Base-by-base conservation (phyloP, 495 filamentous ascomycete species). In the Daldinia childiae region DNA sequence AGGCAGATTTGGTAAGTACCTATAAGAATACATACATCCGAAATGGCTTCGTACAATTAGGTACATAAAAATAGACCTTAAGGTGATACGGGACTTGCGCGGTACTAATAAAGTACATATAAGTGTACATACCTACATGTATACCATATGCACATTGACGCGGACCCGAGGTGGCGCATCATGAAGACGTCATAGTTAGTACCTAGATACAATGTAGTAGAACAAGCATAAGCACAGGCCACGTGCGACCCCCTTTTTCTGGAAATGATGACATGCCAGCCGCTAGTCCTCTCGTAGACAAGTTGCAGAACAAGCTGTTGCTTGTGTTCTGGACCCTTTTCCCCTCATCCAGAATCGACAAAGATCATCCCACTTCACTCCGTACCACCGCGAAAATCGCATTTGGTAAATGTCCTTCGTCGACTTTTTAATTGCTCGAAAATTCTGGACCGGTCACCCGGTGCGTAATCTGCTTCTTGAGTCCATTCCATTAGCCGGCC, bases 251-350 rank as follows among this genome's bases (percentile, higher is more conserved):
- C 62, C 63, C 30, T 61, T 68, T 54, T 62, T 58, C 52, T 66
- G 69, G 63, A 67, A 72, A 72, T 67, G 67, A 67, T 64, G 69
- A 72, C 63, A 32, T 63, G 8, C 60, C 45, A 64, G 34, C 26
- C 68, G 51, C 68, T 62, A 71, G 26, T 6, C 62, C 50, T 50
- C 43, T 71, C 54, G 41, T 19, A 48, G 43, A 48, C 43, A 52
- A 52, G 55, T 19, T 48, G 24, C 4, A 21, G 17, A 11, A 45
- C n/a, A 55, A 67, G 64, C 36, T 27, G 38, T 24, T 32, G 41
- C 58, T 66, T 58, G 66, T 30, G 57, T 73, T 73, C 71, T 73
- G 57, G 71, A 73, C 71, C 66, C 38, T 73, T 60, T 73, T 73
- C 71, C 71, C 71, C 71, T 73, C 71, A 59, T 56, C 71, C 66